Conservation (phyloP, 2,329 filamentous ascomycete genomes). For the Ophioceras dolichostomum region DNA sequence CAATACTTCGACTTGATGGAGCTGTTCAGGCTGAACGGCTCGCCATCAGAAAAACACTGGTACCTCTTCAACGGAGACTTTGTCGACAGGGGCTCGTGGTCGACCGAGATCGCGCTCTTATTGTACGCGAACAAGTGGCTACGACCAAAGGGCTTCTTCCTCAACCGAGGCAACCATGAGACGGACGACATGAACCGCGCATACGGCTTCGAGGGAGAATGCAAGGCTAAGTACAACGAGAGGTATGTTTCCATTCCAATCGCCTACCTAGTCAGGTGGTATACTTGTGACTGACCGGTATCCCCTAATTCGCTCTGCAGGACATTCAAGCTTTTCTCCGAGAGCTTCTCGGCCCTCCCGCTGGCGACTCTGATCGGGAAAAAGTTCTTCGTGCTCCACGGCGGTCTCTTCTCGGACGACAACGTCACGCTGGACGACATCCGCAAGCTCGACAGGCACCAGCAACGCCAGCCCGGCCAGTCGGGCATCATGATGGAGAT, state of each 20-base stretch:
- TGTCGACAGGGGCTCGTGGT: constrained; percentile 96
- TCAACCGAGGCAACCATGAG: constrained; percentile 97
- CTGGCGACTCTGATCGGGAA: constrained; percentile 83
- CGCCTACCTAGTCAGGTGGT: background rate
- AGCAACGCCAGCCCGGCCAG: constrained; percentile 53
- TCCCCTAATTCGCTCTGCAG: background rate
- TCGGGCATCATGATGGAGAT: constrained; percentile 99
- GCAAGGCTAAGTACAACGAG: constrained; percentile 96
- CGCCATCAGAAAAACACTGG: constrained; percentile 72
- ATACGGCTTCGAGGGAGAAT: constrained; percentile 97
- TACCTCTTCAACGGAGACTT: constrained; percentile 99
- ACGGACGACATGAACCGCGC: constrained; percentile 99
- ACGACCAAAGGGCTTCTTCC: constrained; percentile 74
- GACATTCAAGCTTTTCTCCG: constrained; percentile 87
- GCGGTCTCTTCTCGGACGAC: constrained; percentile 92
- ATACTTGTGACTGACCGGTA: background rate
- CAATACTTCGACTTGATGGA: constrained; percentile 98
- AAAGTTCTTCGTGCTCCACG: constrained; percentile 87
- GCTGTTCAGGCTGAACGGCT: constrained; percentile 85
- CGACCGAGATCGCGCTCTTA: constrained; percentile 86
- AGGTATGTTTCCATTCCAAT: constrained; percentile 24
- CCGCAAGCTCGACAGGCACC: constrained; percentile 34
- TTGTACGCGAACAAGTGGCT: constrained; percentile 97
- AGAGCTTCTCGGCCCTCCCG: constrained; percentile 90
- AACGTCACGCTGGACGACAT: constrained; percentile 88